phyloP scores from a whole-genome alignment of 768 basidiomycete species.

The Agaricus blazei region DNA sequence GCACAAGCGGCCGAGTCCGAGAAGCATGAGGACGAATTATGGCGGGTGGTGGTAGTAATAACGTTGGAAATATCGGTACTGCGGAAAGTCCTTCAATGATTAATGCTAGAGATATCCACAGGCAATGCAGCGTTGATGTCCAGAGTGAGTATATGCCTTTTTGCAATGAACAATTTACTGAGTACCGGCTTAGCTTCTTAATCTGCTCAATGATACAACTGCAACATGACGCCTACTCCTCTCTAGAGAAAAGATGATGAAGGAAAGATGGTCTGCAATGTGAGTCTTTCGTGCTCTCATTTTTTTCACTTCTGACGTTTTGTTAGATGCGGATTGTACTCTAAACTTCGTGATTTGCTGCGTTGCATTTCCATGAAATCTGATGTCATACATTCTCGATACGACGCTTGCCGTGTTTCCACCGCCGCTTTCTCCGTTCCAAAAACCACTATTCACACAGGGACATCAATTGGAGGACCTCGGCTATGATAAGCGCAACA shows the following conservation, averaged over 20 bases:
- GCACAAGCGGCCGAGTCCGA: conserved; percentile 87
- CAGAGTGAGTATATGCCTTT: conserved; percentile 48
- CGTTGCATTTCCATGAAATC: conserved; percentile 91
- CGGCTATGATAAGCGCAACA: no score
- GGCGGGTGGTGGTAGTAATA: conserved; percentile 28
- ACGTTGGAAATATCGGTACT: no score
- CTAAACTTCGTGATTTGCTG: conserved; percentile 80
- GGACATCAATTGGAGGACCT: conserved; percentile 38
- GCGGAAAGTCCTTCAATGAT: no score
- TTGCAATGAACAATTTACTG: no score
- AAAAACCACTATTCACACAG: neutral
- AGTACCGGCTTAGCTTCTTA: conserved; percentile 18
- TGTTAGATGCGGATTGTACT: conserved; percentile 73
- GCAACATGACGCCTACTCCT: conserved; percentile 84
- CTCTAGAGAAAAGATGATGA: conserved; percentile 91
- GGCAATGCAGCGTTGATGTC: conserved; percentile 69
- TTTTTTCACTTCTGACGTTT: conserved; percentile 2
- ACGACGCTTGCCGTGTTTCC: conserved; percentile 61
- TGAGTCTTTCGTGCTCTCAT: conserved; percentile 33
- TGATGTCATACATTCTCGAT: conserved; percentile 80
- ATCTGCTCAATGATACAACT: conserved; percentile 80
- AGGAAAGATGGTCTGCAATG: conserved; percentile 87
- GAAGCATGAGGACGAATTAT: conserved; percentile 77
- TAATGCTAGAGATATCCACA: conserved; percentile 52
- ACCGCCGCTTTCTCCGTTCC: neutral